Evolutionary conservation across 371 early-diverging fungal genomes (phyloP).

Genomic region (Gilbertella persicaria): DNA sequence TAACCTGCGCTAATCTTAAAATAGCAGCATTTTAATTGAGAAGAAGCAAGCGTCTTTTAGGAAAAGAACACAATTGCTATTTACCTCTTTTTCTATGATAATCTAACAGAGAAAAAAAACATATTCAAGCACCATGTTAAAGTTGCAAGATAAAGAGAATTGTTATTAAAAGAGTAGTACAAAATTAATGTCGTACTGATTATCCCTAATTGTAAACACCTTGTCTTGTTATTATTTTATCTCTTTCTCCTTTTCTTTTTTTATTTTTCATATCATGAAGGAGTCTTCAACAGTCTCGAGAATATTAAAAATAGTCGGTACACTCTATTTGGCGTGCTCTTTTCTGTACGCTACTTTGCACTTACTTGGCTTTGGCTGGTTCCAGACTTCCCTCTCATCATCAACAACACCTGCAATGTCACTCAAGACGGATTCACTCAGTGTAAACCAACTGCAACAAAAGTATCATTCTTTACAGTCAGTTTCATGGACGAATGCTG

Average conservation of each 20-base stretch:
- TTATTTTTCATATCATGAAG: conserved; percentile 4
- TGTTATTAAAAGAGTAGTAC: too few species aligned
- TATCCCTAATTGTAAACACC: too few species aligned
- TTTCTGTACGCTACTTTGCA: conserved; percentile 27
- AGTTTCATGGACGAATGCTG: conserved; percentile 31
- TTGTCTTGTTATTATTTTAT: neutral
- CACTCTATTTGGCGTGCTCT: conserved; percentile 19
- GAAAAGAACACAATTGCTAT: too few species aligned
- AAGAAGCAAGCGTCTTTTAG: too few species aligned
- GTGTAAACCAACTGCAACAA: conserved; percentile 22
- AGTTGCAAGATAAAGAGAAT: too few species aligned
- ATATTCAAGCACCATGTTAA: too few species aligned
- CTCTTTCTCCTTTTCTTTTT: neutral
- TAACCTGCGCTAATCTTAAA: too few species aligned
- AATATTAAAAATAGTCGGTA: conserved; percentile 8
- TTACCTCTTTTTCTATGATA: too few species aligned
- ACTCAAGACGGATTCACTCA: conserved; percentile 7
- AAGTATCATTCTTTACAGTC: conserved; percentile 23
- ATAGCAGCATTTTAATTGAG: too few species aligned
- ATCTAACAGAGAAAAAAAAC: too few species aligned
- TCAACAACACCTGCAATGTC: neutral
- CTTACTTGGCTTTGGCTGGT: conserved; percentile 24
- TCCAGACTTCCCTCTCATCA: conserved; percentile 8
- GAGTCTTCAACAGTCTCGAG: conserved; percentile 19
- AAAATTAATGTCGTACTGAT: too few species aligned